Evolutionary conservation across 2,329 filamentous ascomycete species (phyloP), one percentile per base, ranked within the genome.

Genomic region (Curvularia sp.): DNA sequence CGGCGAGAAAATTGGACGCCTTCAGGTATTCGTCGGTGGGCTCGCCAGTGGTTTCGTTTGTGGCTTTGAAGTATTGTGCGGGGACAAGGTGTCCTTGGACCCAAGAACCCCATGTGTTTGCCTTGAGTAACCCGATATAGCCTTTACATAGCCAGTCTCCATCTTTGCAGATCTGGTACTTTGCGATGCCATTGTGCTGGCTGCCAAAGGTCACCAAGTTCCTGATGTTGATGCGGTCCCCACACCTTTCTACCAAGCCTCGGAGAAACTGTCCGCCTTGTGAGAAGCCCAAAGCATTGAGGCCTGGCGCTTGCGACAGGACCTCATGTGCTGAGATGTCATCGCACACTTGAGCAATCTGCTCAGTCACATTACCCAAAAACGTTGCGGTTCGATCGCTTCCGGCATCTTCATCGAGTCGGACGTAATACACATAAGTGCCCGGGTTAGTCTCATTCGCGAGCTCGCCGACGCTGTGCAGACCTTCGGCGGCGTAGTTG

Each of bases 211-310:
- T 97, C 63, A 97, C 85, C 36, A 97, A 85, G 74, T 86, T 93
- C 65, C 87, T 85, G 12, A 97, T 86, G 3, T 86, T 88, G 12
- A 68, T 49, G 0, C 92, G 89, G 32, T 70, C 72, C 76, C 93
- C 95, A 82, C 95, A 99, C 42, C 92, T 86, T 82, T 99, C 88
- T 64, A 97, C 82, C 75, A 96, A 93, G 23, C 85, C 95, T 58
- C 95, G 88, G n/a, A 99, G 85, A 80, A 99, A 97, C 76, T 97
- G 92, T 1, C 95, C 95, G 63, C 95, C 95, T 78, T 99, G 95
- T 13, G 91, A 95, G 82, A 99, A 97, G 27, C 95, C 95, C 34
- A 99, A 80, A 32, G 93, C 94, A 78, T 98, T 95, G 73, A 97
- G 84, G 63, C 89, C 92, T 0, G 91, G 90, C 0, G 91, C 91